Percentiles rank a stretch among this genome's conserved stretches.
These are phyloP conservation scores for Volvox africanus DNA, from an alignment of 139 green algal genomes.

Conservation along the genomic window DNA sequence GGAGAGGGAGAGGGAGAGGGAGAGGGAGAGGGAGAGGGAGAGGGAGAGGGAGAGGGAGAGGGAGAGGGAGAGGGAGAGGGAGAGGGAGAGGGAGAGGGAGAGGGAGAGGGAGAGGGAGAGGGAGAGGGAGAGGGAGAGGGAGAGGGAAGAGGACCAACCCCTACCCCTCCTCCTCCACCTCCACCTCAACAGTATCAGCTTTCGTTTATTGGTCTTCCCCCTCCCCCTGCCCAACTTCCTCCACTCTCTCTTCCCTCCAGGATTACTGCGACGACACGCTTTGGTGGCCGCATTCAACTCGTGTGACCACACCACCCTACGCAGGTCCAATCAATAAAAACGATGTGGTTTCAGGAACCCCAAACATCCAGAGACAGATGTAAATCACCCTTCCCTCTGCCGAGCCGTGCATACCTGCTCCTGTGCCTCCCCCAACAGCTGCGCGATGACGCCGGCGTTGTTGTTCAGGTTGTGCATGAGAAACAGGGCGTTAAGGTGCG, in stretches of 20 bases:
- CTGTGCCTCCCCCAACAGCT: slow-evolving; percentile 55
- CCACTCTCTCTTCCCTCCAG: too few species aligned
- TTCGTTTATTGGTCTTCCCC: too few species aligned
- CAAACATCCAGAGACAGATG: not conserved
- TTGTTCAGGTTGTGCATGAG: slow-evolving; percentile 62
- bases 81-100: not conserved
- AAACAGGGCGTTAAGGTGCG: slow-evolving; percentile 46
- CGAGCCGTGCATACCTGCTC: slow-evolving; percentile 63
- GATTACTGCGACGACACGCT: too few species aligned
- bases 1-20: not conserved
- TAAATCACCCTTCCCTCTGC: not conserved
- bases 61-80: not conserved
- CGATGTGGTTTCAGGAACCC: not conserved
- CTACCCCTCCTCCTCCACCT: too few species aligned
- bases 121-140: not conserved
- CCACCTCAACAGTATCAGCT: too few species aligned
- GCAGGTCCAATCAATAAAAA: not conserved
- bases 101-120: not conserved
- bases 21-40: not conserved
- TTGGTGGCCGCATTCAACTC: too few species aligned
- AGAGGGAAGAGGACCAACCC: not conserved
- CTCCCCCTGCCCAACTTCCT: too few species aligned
- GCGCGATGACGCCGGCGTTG: slow-evolving; percentile 55
- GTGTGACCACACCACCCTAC: not conserved
- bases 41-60: not conserved